Evolutionary conservation across 2,329 filamentous ascomycete species (phyloP), one percentile per base, ranked within the genome.

Genomic region (Cladophialophora yegresii): DNA sequence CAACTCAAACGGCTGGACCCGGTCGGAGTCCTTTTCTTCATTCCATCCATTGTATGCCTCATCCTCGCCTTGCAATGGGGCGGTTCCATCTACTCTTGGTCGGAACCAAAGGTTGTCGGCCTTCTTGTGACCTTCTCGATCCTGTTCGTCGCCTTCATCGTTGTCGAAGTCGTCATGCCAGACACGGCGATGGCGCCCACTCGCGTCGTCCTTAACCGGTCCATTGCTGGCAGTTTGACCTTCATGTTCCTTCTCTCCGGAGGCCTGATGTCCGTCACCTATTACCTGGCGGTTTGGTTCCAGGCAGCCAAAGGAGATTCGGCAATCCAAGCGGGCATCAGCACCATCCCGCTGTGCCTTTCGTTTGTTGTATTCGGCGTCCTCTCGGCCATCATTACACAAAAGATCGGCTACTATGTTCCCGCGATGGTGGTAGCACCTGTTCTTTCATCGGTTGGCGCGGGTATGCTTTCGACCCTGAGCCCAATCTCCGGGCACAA

Each of bases 81-180:
- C 20, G 77, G 79, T 3, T 76, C 76, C 9, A 77, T 73, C 33
- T 77, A 80, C 40, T 45, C 74, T 1, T 84, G 81, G 81, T 71
- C 67, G 28, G 76, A 75, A 65, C 72, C 71, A 7, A 76, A 75
- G 8, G 76, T 83, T 56, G 79, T 83, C 55, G 77, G 75, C 0
- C 73, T 84, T 5, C 78, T 85, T 28, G 76, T 82, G 0, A 73
- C 84, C 3, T 81, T 81, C 63, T 69, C 70, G 0, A 13, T 77
- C 26, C 59, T 77, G 13, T 64, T 71, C 10, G 61, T 73, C 28
- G 64, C 80, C 22, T 87, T 87, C 65, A 67, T 81, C 33, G 77
- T 71, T 54, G 73, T 84, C 59, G 77, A 81, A 73, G 63, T 78
- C 40, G 77, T 77, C 72, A 75, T 79, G 63, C 76, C 78, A 16